Evolutionary conservation across 1,284 basidiomycete species (phyloP), one percentile per base, ranked within the genome.

Genomic region (Sporisorium sorghi): DNA sequence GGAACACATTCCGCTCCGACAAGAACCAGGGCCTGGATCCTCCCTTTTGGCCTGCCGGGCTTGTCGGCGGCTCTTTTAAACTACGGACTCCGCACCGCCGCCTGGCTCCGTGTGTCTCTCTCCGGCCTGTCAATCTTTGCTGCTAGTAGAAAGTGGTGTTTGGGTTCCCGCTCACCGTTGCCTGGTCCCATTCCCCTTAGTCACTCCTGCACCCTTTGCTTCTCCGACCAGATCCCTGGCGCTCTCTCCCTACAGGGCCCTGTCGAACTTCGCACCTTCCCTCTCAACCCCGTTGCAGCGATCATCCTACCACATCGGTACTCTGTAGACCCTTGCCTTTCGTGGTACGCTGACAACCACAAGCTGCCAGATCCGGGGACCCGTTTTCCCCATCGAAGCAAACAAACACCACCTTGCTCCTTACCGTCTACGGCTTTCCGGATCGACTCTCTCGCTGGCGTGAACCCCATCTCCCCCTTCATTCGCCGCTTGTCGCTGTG

Each of bases 11-110:
- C 37, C 37, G 37, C 35, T 57, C 39, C 48, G 32, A 17, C 17
- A n/a, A n/a, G n/a, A n/a, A n/a, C n/a, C n/a, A 62, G 51, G 65
- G 65, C 55, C 65, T 68, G 55, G 65, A 54, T 58, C 53, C 48
- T 24, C 48, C n/a, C 15, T n/a, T 14, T 23, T 28, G 24, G 9
- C 21, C 10, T 23, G 21, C 49, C 49, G 33, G 15, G 50, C 46
- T 58, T 55, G 44, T 54, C 66, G 56, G 58, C 47, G 51, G 62
- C 52, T 55, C 52, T 47, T 33, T 48, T 33, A 19, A 11, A 19
- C 15, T 30, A 52, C 43, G 28, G 49, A 42, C 46, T 58, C 46
- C 66, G 55, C n/a, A n/a, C 26, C 32, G 9, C 32, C 6, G 46
- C 32, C 37, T 21, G 8, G 21, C 32, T 12, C 23, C 37, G 6